Base-by-base conservation (phyloP, 1,139 yeast species). In the Oligophagozyma castellii region DNA sequence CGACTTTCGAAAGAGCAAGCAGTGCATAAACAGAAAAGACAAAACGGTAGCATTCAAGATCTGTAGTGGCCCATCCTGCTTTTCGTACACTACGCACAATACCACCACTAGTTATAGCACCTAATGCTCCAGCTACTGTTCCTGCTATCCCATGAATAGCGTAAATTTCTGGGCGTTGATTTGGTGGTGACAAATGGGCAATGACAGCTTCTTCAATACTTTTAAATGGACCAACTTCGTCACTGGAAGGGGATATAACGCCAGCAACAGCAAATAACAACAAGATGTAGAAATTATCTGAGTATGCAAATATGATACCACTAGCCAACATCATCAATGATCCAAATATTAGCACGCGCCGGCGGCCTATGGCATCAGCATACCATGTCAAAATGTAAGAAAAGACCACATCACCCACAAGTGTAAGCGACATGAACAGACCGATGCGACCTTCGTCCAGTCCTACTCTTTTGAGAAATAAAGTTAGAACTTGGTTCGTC, bases 151-250 rank as follows among this genome's bases (percentile, higher is more conserved):
- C 51, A 32, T 58, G 62, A 35, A 56, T 63, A 0, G 93, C 70
- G 58, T 73, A 83, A 1, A 81, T 61, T 36, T 74, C 83, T 0
- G 94, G 77, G 26, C 93, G 60, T 33, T 70, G 69, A 28, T 62
- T 63, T 28, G 64, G 64, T 0, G 76, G 71, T 0, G 93, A 76
- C 40, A 84, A 56, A 52, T 81, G 93, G 0, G 95, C 93, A 33
- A 84, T 61, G 18, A 80, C 67, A 0, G 93, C 78, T 48, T 84
- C 95, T 48, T 84, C 95, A 13, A 84, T 73, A 1, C 93, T 73
- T 46, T 80, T 77, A 55, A 84, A 84, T 0, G 95, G 95, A 0
- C 95, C 95, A 0, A 89, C 81, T 47, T 84, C 95, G 44, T 77
- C 89, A 11, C 95, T 94, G 22, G 86, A 73, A 1, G 95, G 93